A percentile compares a stretch with the other conserved stretches of the same genome.
Conservation (phyloP, 208 protist genomes). For the Trypanosoma avium region DNA sequence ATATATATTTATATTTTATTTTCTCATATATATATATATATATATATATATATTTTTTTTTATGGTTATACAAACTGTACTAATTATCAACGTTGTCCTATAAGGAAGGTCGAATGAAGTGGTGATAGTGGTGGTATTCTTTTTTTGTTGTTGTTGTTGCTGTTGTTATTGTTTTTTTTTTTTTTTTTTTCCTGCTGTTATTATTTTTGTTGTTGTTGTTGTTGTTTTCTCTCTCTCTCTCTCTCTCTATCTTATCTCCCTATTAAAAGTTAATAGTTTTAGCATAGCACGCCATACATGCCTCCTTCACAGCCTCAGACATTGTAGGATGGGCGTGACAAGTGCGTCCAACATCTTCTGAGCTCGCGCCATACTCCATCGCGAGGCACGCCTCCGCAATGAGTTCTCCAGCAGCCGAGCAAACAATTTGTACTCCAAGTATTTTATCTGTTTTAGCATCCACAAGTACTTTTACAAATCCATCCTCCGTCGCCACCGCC, state of each 20-base stretch:
- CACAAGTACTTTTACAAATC: constrained; percentile 97
- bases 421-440: constrained; percentile 99
- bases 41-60: constrained; percentile 15
- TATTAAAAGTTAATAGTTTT: constrained; percentile 98
- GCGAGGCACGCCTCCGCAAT: constrained; percentile 97
- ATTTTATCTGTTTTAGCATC: constrained; percentile 97
- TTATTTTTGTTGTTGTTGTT: too few species aligned
- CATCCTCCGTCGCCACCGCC: constrained; percentile 93
- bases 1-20: too few species aligned
- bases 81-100: constrained; percentile 21
- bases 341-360: constrained; percentile 97
- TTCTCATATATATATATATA: not conserved
- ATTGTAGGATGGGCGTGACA: constrained; percentile 99
- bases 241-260: constrained; percentile 14
- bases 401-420: constrained; percentile 94
- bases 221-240: constrained; percentile 2
- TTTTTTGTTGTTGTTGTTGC: not conserved
- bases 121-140: too few species aligned
- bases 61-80: constrained; percentile 10
- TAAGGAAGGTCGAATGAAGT: too few species aligned
- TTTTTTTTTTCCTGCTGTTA: too few species aligned
- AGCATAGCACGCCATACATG: constrained; percentile 94
- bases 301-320: constrained; percentile 99
- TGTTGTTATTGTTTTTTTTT: not conserved
- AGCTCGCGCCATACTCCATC: constrained; percentile 98